phyloP scores from a whole-genome alignment of 192 early-diverging fungal species.

The Dissophora globulifera region DNA sequence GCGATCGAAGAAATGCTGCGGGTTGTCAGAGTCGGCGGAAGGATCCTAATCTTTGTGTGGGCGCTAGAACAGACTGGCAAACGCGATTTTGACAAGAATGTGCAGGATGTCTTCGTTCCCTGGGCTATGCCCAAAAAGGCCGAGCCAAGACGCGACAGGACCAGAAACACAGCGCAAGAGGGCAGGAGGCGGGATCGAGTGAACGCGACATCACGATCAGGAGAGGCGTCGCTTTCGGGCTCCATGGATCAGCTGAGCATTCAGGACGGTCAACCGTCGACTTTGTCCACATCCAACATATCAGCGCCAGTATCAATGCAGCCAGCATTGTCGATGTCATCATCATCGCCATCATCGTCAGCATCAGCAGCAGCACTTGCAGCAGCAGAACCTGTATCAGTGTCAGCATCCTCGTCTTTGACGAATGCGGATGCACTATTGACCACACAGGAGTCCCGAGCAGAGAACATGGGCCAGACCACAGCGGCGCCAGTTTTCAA shows the following conservation, averaged over 20 bases:
- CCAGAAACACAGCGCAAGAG: constrained; percentile 26
- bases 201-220: background rate
- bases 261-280: background rate
- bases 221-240: background rate
- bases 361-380: background rate
- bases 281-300: no score
- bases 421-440: background rate
- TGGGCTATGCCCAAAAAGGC: constrained; percentile 80
- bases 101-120: constrained; percentile 94
- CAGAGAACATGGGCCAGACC: no score
- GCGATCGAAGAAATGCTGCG: constrained; percentile 86
- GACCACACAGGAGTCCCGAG: background rate
- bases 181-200: constrained; percentile 62
- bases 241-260: constrained; percentile 9
- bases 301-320: background rate
- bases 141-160: constrained; percentile 39
- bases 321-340: background rate
- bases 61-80: constrained; percentile 90
- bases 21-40: constrained; percentile 76
- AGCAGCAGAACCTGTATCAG: no score
- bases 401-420: no score
- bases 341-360: constrained; percentile 1
- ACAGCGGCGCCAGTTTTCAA: constrained; percentile 28
- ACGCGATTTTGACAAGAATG: constrained; percentile 78
- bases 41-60: constrained; percentile 93